phyloP scores from a whole-genome alignment of 2,329 filamentous ascomycete species.

The Corynespora cassiicola region DNA sequence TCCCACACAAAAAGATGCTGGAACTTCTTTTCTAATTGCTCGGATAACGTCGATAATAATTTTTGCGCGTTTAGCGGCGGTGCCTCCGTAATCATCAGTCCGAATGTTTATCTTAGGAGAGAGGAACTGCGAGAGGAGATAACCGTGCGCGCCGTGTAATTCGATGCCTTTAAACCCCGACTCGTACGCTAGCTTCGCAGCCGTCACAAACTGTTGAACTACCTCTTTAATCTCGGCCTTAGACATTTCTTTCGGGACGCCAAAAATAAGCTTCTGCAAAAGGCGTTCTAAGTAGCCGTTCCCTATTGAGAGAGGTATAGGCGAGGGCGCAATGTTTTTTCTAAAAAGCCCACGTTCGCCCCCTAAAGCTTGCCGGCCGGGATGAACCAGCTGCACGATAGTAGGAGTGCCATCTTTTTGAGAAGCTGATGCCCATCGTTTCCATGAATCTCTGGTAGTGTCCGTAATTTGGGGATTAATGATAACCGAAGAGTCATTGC shows the following conservation, averaged over 20 bases:
- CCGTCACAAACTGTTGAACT: conserved; percentile 64
- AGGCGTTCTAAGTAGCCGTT: conserved; percentile 49
- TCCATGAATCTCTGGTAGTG: conserved; percentile 45
- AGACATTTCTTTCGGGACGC: conserved; percentile 60
- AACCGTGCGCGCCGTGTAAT: conserved; percentile 61
- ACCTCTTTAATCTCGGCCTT: conserved; percentile 60
- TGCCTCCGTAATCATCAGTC: conserved; percentile 57
- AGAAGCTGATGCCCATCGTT: conserved; percentile 48
- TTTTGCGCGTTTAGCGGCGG: conserved; percentile 51
- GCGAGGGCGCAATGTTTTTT: conserved; percentile 45
- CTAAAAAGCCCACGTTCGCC: conserved; percentile 49
- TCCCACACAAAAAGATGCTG: conserved; percentile 52
- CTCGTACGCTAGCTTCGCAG: conserved; percentile 58
- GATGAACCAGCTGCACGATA: conserved; percentile 66
- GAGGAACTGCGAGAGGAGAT: conserved; percentile 53
- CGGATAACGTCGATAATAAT: conserved; percentile 55
- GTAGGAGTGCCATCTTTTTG: conserved; percentile 63
- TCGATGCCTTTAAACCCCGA: conserved; percentile 62
- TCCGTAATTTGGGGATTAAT: conserved; percentile 26
- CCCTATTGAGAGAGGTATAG: conserved; percentile 46
- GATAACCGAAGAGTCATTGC: conserved; percentile 10
- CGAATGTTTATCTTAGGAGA: conserved; percentile 54
- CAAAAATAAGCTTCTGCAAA: conserved; percentile 41
- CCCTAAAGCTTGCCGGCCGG: conserved; percentile 63
- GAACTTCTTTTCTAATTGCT: conserved; percentile 50